Percentiles rank a stretch among this genome's conserved stretches.
phyloP scores from a whole-genome alignment of 768 basidiomycete species.

The Mrakia gelida region DNA sequence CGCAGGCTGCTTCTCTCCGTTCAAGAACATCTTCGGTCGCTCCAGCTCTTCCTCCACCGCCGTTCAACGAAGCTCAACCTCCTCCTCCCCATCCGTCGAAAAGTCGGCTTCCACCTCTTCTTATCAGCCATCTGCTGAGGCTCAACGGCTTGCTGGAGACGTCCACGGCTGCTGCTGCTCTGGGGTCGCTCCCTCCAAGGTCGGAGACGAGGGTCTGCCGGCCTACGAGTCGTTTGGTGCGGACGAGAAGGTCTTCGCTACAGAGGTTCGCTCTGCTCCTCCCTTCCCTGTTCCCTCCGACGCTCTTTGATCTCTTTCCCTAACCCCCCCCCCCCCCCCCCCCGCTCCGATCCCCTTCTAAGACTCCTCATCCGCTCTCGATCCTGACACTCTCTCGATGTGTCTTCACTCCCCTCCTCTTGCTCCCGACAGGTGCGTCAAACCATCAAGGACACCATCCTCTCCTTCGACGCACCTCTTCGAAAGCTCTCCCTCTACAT shows the following conservation, averaged over 20 bases:
- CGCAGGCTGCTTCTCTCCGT: slow-evolving; percentile 12
- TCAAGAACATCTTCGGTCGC: neutral
- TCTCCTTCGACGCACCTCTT: neutral
- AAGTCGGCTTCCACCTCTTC: neutral
- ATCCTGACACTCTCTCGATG: neutral
- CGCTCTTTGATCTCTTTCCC: no score
- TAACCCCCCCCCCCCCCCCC: no score
- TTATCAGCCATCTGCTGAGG: neutral
- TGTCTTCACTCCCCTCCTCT: neutral
- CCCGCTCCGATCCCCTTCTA: no score
- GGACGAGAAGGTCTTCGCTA: neutral
- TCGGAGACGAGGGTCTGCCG: neutral
- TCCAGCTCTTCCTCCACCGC: no score
- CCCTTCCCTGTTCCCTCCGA: no score
- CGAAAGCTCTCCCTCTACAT: slow-evolving; percentile 12
- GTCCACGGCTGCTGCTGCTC: slow-evolving; percentile 5
- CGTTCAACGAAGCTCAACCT: no score
- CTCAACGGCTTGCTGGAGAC: neutral
- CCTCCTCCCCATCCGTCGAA: no score
- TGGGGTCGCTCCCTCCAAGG: neutral
- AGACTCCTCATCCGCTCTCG: no score
- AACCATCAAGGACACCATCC: slow-evolving; percentile 4
- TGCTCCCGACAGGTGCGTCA: neutral
- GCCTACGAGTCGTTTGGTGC: neutral
- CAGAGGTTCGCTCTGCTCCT: no score